phyloP scores from a whole-genome alignment of 441 rosid genomes.

The Populus hybrid region DNA sequence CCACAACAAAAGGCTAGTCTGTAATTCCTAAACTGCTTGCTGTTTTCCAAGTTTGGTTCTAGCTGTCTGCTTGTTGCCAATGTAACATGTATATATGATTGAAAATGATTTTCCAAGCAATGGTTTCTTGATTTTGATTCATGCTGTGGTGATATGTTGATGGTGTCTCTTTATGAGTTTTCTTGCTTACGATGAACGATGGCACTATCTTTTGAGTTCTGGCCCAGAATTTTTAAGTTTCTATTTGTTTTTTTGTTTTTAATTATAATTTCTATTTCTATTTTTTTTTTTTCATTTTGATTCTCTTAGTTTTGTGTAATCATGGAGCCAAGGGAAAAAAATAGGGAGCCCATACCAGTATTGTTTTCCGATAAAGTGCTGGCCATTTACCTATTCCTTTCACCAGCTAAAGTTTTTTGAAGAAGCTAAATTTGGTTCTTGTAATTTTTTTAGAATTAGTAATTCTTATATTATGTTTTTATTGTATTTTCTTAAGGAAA shows the following conservation, averaged over 20 bases:
- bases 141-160: neutral
- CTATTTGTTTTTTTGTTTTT: neutral
- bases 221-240: neutral
- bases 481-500: neutral
- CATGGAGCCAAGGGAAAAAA: neutral
- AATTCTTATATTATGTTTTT: neutral
- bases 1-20: slow-evolving; percentile 29
- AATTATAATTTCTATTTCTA: no score
- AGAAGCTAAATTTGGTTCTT: neutral
- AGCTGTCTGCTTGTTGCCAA: neutral
- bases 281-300: no score
- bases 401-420: neutral
- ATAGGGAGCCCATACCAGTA: neutral
- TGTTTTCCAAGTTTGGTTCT: neutral
- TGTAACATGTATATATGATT: neutral
- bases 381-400: no score
- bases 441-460: neutral
- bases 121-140: neutral
- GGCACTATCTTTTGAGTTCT: neutral
- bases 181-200: neutral
- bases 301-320: no score
- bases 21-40: slow-evolving; percentile 37
- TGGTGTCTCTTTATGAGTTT: neutral
- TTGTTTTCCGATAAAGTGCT: neutral
- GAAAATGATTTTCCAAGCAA: neutral